Percentiles rank a stretch among this genome's conserved stretches.
Conservation (phyloP, 768 basidiomycete genomes). For the Tylopilus sp. region DNA sequence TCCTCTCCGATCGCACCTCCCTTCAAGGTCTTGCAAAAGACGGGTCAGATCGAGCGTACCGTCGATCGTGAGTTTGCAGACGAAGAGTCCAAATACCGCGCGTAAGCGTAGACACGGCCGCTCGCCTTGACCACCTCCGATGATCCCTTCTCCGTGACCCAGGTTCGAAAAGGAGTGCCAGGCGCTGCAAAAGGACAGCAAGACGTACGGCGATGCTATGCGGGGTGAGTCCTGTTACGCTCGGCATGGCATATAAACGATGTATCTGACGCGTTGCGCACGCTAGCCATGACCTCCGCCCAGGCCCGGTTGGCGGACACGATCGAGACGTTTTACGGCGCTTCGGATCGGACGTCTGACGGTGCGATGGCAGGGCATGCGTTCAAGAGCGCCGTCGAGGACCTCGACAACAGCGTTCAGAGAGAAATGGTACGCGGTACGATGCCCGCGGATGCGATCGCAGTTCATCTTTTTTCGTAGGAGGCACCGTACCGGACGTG, state of each 20-base stretch:
- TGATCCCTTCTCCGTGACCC: background rate
- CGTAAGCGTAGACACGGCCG: conserved; percentile 46
- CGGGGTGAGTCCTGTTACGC: conserved; percentile 51
- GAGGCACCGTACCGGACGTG: conserved; percentile 94
- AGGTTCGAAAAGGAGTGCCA: conserved; percentile 98
- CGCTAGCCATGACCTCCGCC: conserved; percentile 86
- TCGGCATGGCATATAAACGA: background rate
- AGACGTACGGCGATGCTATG: conserved; percentile 93
- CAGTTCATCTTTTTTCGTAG: conserved; percentile 36
- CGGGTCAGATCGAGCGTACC: conserved; percentile 95
- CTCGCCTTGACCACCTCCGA: background rate
- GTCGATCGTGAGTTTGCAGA: conserved; percentile 91
- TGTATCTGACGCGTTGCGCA: background rate
- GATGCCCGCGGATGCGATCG: background rate
- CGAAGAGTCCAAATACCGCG: conserved; percentile 87
- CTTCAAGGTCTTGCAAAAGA: conserved; percentile 88
- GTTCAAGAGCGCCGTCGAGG: conserved; percentile 93
- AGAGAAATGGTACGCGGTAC: conserved; percentile 72
- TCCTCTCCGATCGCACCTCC: background rate
- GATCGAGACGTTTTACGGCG: conserved; percentile 86
- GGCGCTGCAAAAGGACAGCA: conserved; percentile 91
- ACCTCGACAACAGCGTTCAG: conserved; percentile 80
- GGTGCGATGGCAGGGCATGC: conserved; percentile 97
- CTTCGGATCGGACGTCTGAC: conserved; percentile 79
- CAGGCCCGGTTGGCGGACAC: conserved; percentile 92